A percentile compares a stretch with the other conserved stretches of the same genome.
phyloP scores from a whole-genome alignment of 345 rosid species.

The Pistacia vera region DNA sequence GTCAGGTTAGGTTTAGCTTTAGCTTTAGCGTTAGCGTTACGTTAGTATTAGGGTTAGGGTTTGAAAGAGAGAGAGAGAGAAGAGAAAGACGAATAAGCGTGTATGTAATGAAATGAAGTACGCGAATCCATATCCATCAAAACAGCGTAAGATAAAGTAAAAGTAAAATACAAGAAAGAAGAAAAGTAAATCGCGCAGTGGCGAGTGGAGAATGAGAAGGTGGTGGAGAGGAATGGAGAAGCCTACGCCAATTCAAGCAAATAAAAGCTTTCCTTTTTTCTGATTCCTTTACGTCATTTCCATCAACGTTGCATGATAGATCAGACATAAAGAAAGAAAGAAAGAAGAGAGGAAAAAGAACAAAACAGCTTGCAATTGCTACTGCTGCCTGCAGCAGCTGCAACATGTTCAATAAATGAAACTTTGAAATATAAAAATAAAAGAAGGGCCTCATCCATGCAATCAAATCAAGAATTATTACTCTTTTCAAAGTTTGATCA shows the following conservation, averaged over 20 bases:
- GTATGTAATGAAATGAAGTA: not conserved
- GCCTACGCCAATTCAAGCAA: slow-evolving; percentile 14
- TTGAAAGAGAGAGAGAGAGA: slow-evolving; percentile 11
- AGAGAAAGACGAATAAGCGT: too few relatives aligned
- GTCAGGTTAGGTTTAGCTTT: not conserved
- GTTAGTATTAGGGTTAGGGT: slow-evolving; percentile 18
- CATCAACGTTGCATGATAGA: slow-evolving; percentile 31
- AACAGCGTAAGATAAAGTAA: slow-evolving; percentile 22
- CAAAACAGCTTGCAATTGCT: not conserved
- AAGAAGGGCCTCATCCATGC: not conserved
- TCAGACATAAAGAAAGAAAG: not conserved
- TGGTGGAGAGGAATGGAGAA: not conserved
- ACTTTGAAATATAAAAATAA: not conserved
- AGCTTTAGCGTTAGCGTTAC: too few relatives aligned
- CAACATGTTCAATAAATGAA: slow-evolving; percentile 5
- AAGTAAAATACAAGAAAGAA: not conserved
- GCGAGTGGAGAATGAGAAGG: slow-evolving; percentile 5
- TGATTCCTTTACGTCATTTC: slow-evolving; percentile 40
- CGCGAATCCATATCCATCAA: slow-evolving; percentile 33
- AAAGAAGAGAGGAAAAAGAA: not conserved
- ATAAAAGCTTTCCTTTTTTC: not conserved
- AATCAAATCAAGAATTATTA: not conserved
- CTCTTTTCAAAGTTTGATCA: not conserved
- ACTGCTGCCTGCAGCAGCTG: not conserved
- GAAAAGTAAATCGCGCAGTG: not conserved